phyloP scores from a whole-genome alignment of 257 asterid species.

The Euphrasia confusa region DNA sequence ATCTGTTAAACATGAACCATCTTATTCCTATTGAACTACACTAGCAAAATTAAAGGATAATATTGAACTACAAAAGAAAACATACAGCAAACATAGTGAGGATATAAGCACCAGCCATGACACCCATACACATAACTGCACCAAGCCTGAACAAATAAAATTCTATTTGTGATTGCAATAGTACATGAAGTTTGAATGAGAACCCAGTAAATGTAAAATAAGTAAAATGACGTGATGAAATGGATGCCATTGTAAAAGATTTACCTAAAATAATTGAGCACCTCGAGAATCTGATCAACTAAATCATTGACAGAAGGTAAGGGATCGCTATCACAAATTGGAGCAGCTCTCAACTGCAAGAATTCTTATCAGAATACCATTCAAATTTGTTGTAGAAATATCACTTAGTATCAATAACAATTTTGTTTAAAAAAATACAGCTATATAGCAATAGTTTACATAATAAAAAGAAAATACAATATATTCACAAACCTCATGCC shows the following conservation, averaged over 20 bases:
- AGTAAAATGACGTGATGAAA: constrained; percentile 6
- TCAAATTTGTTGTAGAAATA: constrained; percentile 41
- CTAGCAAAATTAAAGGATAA: constrained; percentile 5
- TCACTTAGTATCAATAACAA: constrained; percentile 16
- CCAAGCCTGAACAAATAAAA: constrained; percentile 62
- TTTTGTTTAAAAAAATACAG: not conserved
- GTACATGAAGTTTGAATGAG: constrained; percentile 14
- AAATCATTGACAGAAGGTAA: constrained; percentile 71
- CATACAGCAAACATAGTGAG: constrained; percentile 82
- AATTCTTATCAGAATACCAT: constrained; percentile 71
- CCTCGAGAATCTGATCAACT: constrained; percentile 82
- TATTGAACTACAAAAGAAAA: constrained; percentile 15
- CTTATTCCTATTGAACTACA: constrained; percentile 5
- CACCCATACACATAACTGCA: constrained; percentile 97
- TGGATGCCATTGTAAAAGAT: not conserved
- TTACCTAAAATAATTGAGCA: constrained; percentile 86
- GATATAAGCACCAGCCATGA: constrained; percentile 86
- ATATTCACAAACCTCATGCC: constrained; percentile 58
- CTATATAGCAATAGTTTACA: not conserved
- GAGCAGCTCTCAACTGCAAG: constrained; percentile 97
- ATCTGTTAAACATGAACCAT: constrained; percentile 36
- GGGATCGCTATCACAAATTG: constrained; percentile 48
- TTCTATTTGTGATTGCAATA: constrained; percentile 11
- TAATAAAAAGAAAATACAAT: not conserved
- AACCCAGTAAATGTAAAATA: not conserved